Evolutionary conservation across 495 filamentous ascomycete species (phyloP), one percentile per base, ranked within the genome.

Genomic region (Talaromyces ruber): DNA sequence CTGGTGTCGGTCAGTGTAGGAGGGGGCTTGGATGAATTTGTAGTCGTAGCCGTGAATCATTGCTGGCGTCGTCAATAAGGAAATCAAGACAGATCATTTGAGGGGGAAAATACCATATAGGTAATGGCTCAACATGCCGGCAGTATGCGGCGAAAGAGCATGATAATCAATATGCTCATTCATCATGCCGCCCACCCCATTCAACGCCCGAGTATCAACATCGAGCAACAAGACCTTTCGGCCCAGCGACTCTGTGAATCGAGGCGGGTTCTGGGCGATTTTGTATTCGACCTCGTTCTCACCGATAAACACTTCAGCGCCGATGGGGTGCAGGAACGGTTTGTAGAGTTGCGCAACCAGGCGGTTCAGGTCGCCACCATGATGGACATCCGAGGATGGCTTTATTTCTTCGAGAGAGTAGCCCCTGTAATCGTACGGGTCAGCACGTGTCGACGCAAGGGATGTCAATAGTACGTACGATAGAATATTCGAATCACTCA

Each of bases 1-100:
- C 37, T 72, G 70, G 28, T 70, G 72, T 53, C 73, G 70, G 50
- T 60, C 58, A 32, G 51, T 43, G 39, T 59, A 24, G 1, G 25
- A 24, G 8, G 64, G 29, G 6, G 72, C 67, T 14, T 70, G 72
- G 59, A 81, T 67, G 43, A 82, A 76, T 62, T 80, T 75, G 73
- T 83, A 83, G 60, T 80, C 74, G 72, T 83, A 82, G 62, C 78
- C 78, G 66, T 83, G 81, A 51, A 83, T 78, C 57, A 63, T 70
- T 43, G 81, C 77, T 79, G 34, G 3, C 6, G 4, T 4, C 0
- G n/a, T 56, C 25, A 56, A 26, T 28, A 18, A n/a, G 12, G 7
- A 18, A 9, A 8, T n/a, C 24, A 3, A 16, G 4, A 18, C 2
- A n/a, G n/a, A 28, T 18, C 12, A 1, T 25, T 1, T 21, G 22